Conservation (phyloP, 305 asterid genomes). For the Solanum chacoense region DNA sequence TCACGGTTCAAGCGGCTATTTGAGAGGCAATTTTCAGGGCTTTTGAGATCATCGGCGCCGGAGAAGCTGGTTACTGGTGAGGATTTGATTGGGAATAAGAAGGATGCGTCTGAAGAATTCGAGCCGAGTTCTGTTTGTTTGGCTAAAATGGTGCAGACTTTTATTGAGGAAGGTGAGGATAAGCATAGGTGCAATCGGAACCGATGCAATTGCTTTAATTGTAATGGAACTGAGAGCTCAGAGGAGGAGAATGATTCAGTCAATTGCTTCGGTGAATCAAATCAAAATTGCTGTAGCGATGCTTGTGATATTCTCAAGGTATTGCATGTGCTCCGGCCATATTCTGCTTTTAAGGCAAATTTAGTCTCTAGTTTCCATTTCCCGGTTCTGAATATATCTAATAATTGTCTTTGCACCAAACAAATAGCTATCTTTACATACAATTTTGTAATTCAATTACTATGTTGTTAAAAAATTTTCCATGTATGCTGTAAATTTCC, state of each 20-base stretch:
- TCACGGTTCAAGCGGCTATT: constrained; percentile 70
- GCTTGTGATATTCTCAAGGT: constrained; percentile 63
- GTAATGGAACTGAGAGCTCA: constrained; percentile 41
- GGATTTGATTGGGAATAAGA: constrained; percentile 20
- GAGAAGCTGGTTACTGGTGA: constrained; percentile 29
- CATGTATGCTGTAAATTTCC: neutral
- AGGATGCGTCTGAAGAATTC: constrained; percentile 45
- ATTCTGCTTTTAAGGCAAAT: neutral
- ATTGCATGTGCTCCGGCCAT: neutral
- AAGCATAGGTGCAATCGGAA: constrained; percentile 45
- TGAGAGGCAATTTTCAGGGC: constrained; percentile 62
- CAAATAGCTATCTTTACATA: neutral
- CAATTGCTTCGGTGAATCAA: constrained; percentile 29
- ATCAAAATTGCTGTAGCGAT: constrained; percentile 16
- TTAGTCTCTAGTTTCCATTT: neutral
- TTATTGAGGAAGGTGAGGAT: constrained; percentile 56
- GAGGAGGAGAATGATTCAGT: constrained; percentile 52
- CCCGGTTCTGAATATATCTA: neutral
- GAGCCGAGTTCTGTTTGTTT: constrained; percentile 77
- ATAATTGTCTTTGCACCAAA: neutral
- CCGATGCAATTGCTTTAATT: constrained; percentile 55
- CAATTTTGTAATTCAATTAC: neutral
- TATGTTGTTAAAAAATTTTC: neutral
- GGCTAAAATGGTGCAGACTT: constrained; percentile 71
- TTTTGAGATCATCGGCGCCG: constrained; percentile 23